Percentiles rank a stretch among this genome's conserved stretches.
These are phyloP conservation scores for Leucogyrophana mollusca DNA, from an alignment of 768 basidiomycete species.

Conservation along the genomic window DNA sequence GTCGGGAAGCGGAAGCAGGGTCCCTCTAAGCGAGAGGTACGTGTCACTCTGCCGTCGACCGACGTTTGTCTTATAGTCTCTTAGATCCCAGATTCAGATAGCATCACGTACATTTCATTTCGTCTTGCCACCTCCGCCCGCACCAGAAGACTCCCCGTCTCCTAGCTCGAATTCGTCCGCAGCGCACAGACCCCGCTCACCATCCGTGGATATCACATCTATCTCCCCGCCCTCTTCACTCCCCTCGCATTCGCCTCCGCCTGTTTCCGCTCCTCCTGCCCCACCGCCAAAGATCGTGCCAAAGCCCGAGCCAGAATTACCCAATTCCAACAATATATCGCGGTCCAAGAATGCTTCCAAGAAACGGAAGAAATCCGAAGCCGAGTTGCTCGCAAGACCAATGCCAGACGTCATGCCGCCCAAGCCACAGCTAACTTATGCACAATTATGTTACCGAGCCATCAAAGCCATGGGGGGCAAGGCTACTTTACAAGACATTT, in stretches of 20 bases:
- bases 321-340: conserved; percentile 60
- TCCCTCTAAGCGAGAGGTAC: conserved; percentile 83
- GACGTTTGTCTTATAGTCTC: conserved; percentile 12
- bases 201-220: conserved; percentile 80
- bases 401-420: conserved; percentile 77
- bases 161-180: conserved; percentile 74
- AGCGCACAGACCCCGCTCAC: conserved; percentile 65
- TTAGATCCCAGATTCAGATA: conserved; percentile 93
- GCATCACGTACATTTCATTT: conserved; percentile 97
- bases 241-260: conserved; percentile 73
- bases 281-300: conserved; percentile 45
- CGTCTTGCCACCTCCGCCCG: conserved; percentile 85
- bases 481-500: conserved; percentile 90
- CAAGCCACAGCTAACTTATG: conserved; percentile 89
- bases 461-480: conserved; percentile 80
- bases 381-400: conserved; percentile 32
- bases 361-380: conserved; percentile 67
- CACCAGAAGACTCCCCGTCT: conserved; percentile 77
- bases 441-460: conserved; percentile 87
- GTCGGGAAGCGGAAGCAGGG: conserved; percentile 83
- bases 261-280: conserved; percentile 42
- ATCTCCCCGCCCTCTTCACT: conserved; percentile 81
- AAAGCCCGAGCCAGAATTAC: conserved; percentile 51
- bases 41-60: conserved; percentile 12
- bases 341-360: conserved; percentile 50